Evolutionary conservation across 192 early-diverging fungal genomes (phyloP).

Genomic region (Coemansia asiatica): DNA sequence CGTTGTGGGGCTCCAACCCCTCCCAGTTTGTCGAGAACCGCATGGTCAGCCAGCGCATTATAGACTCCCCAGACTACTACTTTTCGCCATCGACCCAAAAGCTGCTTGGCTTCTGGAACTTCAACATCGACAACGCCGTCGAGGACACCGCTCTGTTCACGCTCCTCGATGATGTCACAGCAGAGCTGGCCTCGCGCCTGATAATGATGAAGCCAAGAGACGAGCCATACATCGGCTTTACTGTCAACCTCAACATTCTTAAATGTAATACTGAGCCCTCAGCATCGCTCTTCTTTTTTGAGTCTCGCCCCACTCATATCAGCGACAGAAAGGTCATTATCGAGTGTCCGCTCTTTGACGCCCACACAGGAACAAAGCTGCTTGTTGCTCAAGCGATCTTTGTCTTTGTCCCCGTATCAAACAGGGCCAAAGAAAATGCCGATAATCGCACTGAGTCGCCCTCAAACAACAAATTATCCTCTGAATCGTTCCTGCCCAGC

Average conservation of each 20-base stretch:
- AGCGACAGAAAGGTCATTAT: slow-evolving; percentile 14
- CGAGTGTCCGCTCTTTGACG: slow-evolving; percentile 30
- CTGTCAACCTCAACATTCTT: slow-evolving; percentile 29
- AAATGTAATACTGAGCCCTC: background rate
- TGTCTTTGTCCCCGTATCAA: slow-evolving; percentile 18
- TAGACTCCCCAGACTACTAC: slow-evolving; percentile 14
- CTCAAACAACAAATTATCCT: background rate
- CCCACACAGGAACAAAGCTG: slow-evolving; percentile 12
- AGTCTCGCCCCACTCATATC: background rate
- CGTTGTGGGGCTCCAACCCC: slow-evolving; percentile 15
- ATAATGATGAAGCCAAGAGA: background rate
- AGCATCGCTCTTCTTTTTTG: slow-evolving; percentile 27
- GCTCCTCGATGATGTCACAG: slow-evolving; percentile 29
- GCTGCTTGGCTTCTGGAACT: slow-evolving; percentile 26
- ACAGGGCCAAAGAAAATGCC: background rate
- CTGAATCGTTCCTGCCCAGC: background rate
- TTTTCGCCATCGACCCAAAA: slow-evolving; percentile 12
- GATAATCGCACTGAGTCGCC: background rate
- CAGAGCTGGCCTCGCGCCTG: slow-evolving; percentile 21
- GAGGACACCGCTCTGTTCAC: slow-evolving; percentile 23
- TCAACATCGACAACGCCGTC: background rate
- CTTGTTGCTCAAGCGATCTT: slow-evolving; percentile 12
- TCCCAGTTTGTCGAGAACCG: slow-evolving; percentile 15
- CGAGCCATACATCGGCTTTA: slow-evolving; percentile 18
- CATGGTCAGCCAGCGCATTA: slow-evolving; percentile 4